Percentiles rank a stretch among this genome's conserved stretches.
These are phyloP conservation scores for Pterulicium gracile DNA, from an alignment of 1,284 basidiomycete genomes.

Conservation along the genomic window DNA sequence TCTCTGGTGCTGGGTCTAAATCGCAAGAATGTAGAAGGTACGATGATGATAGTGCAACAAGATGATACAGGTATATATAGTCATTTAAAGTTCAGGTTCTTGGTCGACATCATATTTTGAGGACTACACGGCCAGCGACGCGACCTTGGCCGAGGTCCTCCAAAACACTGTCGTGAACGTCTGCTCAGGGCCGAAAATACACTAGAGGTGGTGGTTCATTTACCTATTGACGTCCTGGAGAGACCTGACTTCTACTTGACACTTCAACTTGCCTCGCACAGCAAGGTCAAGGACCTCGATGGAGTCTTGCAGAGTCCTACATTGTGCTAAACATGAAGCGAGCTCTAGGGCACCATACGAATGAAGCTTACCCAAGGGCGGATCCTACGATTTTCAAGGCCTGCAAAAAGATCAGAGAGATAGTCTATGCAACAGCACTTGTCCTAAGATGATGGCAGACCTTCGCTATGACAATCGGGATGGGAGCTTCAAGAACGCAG, in stretches of 20 bases:
- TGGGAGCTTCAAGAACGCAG: slow-evolving; percentile 32
- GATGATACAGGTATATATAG: neutral
- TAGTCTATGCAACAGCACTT: slow-evolving; percentile 2
- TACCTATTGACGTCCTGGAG: slow-evolving; percentile 40
- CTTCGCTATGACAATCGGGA: slow-evolving; percentile 49
- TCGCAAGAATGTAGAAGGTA: neutral
- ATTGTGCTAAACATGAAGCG: neutral
- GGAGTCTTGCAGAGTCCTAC: slow-evolving; percentile 48
- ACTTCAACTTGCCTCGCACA: slow-evolving; percentile 51
- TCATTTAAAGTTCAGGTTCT: neutral
- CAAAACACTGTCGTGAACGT: neutral
- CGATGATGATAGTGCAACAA: neutral
- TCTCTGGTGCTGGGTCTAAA: neutral
- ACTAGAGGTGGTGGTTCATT: slow-evolving; percentile 10
- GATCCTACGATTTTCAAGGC: slow-evolving; percentile 47
- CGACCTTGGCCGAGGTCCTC: slow-evolving; percentile 2
- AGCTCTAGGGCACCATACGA: neutral
- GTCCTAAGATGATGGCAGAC: slow-evolving; percentile 16
- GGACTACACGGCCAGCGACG: neutral
- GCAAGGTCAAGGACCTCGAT: slow-evolving; percentile 57
- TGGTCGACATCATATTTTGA: neutral
- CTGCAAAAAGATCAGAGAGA: slow-evolving; percentile 15
- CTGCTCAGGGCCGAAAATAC: neutral
- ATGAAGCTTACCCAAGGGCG: slow-evolving; percentile 38
- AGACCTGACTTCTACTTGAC: slow-evolving; percentile 33